Conservation (phyloP, 1,284 basidiomycete genomes). For the Bondarzewia mesenterica region DNA sequence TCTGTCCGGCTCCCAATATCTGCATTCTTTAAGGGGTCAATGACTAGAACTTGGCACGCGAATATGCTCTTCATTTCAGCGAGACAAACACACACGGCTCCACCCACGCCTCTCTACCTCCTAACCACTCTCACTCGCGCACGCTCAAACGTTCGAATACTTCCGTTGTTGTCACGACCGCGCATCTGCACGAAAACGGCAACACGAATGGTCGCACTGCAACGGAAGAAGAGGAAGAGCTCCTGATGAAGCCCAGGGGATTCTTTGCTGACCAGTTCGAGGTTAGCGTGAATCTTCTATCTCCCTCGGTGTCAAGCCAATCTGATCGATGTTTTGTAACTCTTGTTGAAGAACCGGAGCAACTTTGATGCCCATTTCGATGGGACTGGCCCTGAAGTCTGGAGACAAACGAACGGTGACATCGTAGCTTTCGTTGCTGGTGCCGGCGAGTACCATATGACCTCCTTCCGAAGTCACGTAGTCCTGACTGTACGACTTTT, state of each 20-base stretch:
- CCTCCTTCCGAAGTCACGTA: constrained; percentile 1
- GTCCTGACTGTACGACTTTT: not conserved
- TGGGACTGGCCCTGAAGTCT: constrained; percentile 94
- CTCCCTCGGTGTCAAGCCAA: not conserved
- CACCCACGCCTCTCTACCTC: constrained; percentile 17
- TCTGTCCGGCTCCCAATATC: not conserved
- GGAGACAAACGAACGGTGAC: constrained; percentile 82
- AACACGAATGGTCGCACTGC: constrained; percentile 4
- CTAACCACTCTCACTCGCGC: constrained; percentile 19
- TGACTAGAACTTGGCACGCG: constrained; percentile 71
- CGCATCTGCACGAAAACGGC: constrained; percentile 23
- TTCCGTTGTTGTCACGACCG: constrained; percentile 50
- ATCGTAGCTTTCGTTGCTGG: constrained; percentile 91
- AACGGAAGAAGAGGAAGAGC: constrained; percentile 31
- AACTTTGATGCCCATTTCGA: constrained; percentile 88
- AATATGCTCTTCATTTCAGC: constrained; percentile 70
- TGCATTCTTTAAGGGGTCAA: constrained; percentile 5
- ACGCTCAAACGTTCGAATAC: constrained; percentile 32
- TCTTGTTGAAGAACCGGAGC: constrained; percentile 74
- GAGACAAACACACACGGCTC: constrained; percentile 24
- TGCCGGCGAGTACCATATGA: constrained; percentile 49
- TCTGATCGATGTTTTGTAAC: not conserved
- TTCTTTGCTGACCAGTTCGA: constrained; percentile 97
- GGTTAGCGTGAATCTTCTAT: constrained; percentile 34
- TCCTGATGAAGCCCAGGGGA: constrained; percentile 48